Evolutionary conservation across 2,329 filamentous ascomycete genomes (phyloP).

Genomic region (Fusarium pseudograminearum): DNA sequence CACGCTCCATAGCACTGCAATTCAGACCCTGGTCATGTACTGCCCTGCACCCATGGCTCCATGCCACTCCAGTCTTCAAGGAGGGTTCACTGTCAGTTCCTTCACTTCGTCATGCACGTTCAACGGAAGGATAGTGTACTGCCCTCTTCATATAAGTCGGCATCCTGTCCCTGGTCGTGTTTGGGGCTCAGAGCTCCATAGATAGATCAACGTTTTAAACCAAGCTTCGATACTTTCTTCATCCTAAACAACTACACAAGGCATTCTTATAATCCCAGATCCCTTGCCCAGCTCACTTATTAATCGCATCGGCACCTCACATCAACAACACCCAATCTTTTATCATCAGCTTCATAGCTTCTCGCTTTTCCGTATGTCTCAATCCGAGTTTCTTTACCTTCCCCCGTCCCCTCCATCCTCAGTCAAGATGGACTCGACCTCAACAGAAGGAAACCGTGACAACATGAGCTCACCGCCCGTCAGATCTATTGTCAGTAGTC

Average conservation of each 20-base stretch:
- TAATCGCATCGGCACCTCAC: constrained; percentile 35
- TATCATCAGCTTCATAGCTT: constrained; percentile 36
- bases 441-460: constrained; percentile 46
- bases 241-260: constrained; percentile 40
- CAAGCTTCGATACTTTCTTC: constrained; percentile 42
- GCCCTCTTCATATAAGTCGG: constrained; percentile 51
- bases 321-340: constrained; percentile 37
- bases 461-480: constrained; percentile 46
- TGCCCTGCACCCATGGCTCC: constrained; percentile 42
- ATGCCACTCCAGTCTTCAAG: constrained; percentile 47
- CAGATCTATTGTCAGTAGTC: constrained; percentile 45
- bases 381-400: constrained; percentile 47
- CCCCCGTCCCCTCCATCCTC: constrained; percentile 48
- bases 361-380: constrained; percentile 48
- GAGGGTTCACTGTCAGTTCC: constrained; percentile 45
- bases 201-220: constrained; percentile 46
- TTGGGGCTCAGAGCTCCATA: constrained; percentile 51
- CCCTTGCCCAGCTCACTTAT: constrained; percentile 33
- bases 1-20: constrained; percentile 39
- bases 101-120: constrained; percentile 49
- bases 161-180: constrained; percentile 47
- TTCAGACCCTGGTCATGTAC: constrained; percentile 44
- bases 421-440: constrained; percentile 48
- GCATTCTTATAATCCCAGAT: constrained; percentile 41
- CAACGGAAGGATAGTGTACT: constrained; percentile 43